Base-by-base conservation (phyloP, 106 monocot species). In the Dioscorea alata region DNA sequence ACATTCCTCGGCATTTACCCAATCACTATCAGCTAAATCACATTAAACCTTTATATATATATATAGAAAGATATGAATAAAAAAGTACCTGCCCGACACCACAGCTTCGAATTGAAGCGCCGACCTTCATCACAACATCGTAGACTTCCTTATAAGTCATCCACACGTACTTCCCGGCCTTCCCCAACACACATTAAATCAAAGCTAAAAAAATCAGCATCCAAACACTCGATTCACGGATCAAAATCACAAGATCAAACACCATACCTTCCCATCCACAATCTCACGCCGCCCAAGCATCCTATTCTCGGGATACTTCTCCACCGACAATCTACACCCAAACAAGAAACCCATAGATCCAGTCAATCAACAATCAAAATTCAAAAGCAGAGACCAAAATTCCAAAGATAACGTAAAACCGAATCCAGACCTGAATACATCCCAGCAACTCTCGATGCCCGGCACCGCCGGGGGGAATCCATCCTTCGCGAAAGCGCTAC, bases 161-260 rank as follows among this genome's bases (percentile, higher is more conserved):
- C 96, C 96, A 97, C 20, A 75, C 73, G 69, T 92, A 97, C 67
- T 82, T 59, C 23, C 92, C 88, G 8, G 91, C 74, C 96, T 97
- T 57, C 67, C 78, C 52, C 56, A 50, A 72, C 58, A 19, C 13
- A 60, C 9, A 31, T 49, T 5, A 42, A 42, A 42, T 5, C 42
- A 42, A 10, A 42, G 42, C 6, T 42, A 1, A 42, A 42, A 42
- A 0, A 42, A 68, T 15, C 25, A 49, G 31, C 28, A 3, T 48
- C 42, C 2, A 67, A 67, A 57, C 23, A 24, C 54, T 33, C 21
- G 19, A 54, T 54, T 19, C 54, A 16, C 54, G 51, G 52, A 23
- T 22, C 14, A 10, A 51, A 48, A 48, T 8, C n/a, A 67, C 49
- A 24, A 67, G 10, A 24, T 67, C 50, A 67, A 67, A 18, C 67